Conservation (phyloP, 1,284 basidiomycete species). For the Sporisorium graminicola region DNA sequence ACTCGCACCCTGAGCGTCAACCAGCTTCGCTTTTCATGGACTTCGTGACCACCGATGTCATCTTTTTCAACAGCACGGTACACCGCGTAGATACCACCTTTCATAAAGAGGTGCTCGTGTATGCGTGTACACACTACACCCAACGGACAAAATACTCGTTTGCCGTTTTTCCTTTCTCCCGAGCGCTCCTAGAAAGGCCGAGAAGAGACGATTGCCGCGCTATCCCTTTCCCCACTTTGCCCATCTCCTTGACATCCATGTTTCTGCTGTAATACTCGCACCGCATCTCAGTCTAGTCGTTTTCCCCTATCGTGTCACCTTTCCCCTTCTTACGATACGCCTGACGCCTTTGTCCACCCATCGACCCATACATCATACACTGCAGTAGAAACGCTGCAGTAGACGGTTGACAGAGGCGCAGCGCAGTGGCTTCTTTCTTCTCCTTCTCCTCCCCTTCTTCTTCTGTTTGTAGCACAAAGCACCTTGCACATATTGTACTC, state of each 20-base stretch:
- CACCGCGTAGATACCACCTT: no score
- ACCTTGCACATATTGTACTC: conserved; percentile 33
- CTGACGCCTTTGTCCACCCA: background rate
- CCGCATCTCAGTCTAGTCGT: conserved; percentile 26
- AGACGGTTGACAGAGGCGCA: background rate
- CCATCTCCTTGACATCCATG: background rate
- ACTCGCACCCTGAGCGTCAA: background rate
- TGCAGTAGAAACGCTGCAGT: background rate
- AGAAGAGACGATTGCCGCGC: conserved; percentile 16
- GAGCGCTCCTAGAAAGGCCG: conserved; percentile 6
- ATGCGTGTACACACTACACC: conserved; percentile 6
- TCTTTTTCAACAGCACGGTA: no score
- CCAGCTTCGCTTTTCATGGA: background rate
- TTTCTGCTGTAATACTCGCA: conserved; percentile 44
- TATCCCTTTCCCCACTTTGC: conserved; percentile 12
- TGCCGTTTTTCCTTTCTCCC: conserved; percentile 35
- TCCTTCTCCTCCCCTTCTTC: no score
- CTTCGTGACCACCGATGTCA: background rate
- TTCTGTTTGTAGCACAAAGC: background rate
- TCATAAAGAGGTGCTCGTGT: no score
- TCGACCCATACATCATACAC: background rate
- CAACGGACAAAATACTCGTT: conserved; percentile 51
- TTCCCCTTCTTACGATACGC: no score
- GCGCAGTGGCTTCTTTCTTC: background rate
- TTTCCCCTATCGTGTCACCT: background rate